Conservation (phyloP, 1,284 basidiomycete genomes). For the Apiotrichum laibachii region DNA sequence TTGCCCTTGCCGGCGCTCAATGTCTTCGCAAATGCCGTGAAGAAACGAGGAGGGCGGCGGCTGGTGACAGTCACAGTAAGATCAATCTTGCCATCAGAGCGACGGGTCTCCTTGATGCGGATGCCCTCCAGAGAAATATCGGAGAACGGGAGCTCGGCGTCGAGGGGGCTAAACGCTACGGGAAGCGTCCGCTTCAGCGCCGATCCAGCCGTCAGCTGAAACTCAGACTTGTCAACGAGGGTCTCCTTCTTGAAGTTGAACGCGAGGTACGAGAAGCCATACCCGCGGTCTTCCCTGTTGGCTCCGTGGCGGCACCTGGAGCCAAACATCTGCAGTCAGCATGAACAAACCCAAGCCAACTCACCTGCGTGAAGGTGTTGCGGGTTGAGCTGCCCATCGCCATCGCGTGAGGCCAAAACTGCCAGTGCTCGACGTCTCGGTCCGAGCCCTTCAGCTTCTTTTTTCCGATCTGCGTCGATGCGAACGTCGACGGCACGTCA, state of each 20-base stretch:
- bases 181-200: conserved; percentile 19
- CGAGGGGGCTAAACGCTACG: conserved; percentile 33
- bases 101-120: conserved; percentile 20
- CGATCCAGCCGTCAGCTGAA: conserved; percentile 2
- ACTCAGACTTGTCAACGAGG: conserved; percentile 31
- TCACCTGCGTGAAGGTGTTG: not conserved
- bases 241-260: conserved; percentile 40
- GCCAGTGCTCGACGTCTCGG: conserved; percentile 1
- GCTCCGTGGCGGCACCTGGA: conserved; percentile 20
- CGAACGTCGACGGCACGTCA: not conserved
- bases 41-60: conserved; percentile 44
- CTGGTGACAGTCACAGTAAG: conserved; percentile 35
- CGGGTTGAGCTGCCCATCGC: conserved; percentile 6
- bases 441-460: not conserved
- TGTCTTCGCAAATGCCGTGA: conserved; percentile 22
- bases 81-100: not conserved
- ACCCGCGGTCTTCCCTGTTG: not conserved
- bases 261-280: conserved; percentile 31
- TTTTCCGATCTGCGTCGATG: not conserved
- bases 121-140: conserved; percentile 43
- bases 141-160: conserved; percentile 41
- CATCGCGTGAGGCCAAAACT: conserved; percentile 8
- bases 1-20: not conserved
- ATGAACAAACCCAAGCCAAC: not conserved
- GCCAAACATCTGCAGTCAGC: conserved; percentile 29